These are phyloP conservation scores for Hericium alpestre DNA, from an alignment of 768 basidiomycete genomes.

Conservation along the genomic window DNA sequence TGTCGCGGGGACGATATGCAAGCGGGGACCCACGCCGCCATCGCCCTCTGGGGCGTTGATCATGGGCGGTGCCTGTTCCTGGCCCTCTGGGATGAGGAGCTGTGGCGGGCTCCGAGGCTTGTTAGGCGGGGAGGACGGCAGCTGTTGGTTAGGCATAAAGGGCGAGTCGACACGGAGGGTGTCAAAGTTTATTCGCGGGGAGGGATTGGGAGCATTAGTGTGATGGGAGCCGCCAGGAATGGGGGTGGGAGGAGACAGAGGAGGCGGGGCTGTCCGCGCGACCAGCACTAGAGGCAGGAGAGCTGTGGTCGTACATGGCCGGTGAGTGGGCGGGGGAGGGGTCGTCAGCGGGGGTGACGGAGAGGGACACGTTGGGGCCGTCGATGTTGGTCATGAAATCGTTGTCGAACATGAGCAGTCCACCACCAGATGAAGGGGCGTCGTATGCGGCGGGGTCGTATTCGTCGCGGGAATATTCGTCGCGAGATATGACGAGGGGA, in stretches of 20 bases:
- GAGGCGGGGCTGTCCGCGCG: constrained; percentile 50
- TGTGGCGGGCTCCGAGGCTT: constrained; percentile 60
- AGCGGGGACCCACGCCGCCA: constrained; percentile 41
- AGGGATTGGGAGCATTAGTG: constrained; percentile 21
- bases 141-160: constrained; percentile 36
- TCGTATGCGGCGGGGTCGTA: constrained; percentile 76
- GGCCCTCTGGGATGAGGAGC: constrained; percentile 46
- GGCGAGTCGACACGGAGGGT: constrained; percentile 58
- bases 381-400: constrained; percentile 36
- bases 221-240: constrained; percentile 41
- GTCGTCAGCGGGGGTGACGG: constrained; percentile 19
- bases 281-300: constrained; percentile 48
- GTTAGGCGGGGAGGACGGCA: constrained; percentile 29
- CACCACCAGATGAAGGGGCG: constrained; percentile 27
- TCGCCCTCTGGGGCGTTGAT: constrained; percentile 55
- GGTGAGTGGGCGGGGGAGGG: constrained; percentile 26
- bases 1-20: constrained; percentile 78
- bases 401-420: constrained; percentile 19
- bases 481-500: constrained; percentile 23
- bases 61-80: constrained; percentile 30
- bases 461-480: constrained; percentile 45
- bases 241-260: constrained; percentile 52
- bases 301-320: constrained; percentile 47
- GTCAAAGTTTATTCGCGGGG: constrained; percentile 48
- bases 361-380: constrained; percentile 37